Conservation (phyloP, 208 protist genomes). For the Crithidia sp. region DNA sequence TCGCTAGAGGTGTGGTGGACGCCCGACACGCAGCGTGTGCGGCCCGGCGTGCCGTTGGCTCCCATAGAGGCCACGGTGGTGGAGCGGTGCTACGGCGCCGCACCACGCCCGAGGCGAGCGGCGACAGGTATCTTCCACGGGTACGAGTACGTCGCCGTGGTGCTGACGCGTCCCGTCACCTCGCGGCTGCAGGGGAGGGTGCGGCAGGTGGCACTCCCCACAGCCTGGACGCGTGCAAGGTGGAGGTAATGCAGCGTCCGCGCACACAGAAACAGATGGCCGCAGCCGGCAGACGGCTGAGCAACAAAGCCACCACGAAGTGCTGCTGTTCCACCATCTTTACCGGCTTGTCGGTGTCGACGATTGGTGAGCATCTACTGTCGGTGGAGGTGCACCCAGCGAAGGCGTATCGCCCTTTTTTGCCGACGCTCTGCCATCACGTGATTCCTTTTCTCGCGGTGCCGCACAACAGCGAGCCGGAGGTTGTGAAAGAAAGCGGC, state of each 20-base stretch:
- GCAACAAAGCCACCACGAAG: not conserved
- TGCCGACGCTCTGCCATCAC: conserved; percentile 55
- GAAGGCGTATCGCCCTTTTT: conserved; percentile 56
- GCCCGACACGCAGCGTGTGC: conserved; percentile 49
- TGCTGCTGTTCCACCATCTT: conserved; percentile 22
- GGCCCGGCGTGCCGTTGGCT: conserved; percentile 45
- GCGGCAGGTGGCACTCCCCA: conserved; percentile 24
- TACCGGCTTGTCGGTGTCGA: conserved; percentile 39
- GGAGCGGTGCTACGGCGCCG: conserved; percentile 18
- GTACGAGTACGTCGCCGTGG: conserved; percentile 46
- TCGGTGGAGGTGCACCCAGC: conserved; percentile 56
- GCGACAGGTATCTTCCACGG: conserved; percentile 34
- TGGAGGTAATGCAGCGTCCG: not conserved
- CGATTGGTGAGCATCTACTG: conserved; percentile 70
- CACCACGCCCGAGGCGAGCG: not conserved
- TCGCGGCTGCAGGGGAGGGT: conserved; percentile 44
- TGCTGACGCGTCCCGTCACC: conserved; percentile 50
- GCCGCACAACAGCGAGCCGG: not conserved
- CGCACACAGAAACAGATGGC: too few relatives aligned
- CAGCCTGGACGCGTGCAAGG: not conserved
- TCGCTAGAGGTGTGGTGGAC: conserved; percentile 67
- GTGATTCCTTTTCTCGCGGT: conserved; percentile 81
- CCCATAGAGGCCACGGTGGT: conserved; percentile 55
- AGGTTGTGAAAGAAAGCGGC: too few relatives aligned
- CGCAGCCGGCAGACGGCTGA: too few relatives aligned